These are phyloP conservation scores for Talaromyces pinophilus DNA, from an alignment of 2,329 filamentous ascomycete species.

Conservation along the genomic window DNA sequence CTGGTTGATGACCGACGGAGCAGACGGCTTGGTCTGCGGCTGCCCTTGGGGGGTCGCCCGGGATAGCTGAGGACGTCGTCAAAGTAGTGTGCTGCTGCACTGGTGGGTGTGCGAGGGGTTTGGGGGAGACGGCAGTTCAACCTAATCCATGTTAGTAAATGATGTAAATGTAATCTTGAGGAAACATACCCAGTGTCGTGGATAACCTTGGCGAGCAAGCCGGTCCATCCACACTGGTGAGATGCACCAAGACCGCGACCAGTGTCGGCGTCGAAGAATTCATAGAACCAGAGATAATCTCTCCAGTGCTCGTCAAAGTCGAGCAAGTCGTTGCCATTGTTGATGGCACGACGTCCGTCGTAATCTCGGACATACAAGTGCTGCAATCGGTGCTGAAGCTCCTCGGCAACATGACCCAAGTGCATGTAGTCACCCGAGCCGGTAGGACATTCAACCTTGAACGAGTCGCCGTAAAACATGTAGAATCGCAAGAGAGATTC, in stretches of 20 bases:
- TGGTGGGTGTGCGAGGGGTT: constrained; percentile 83
- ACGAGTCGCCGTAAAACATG: constrained; percentile 87
- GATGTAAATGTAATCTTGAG: neutral
- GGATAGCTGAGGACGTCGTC: constrained; percentile 77
- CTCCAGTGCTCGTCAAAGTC: constrained; percentile 94
- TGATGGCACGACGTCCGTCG: constrained; percentile 84
- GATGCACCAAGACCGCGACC: constrained; percentile 87
- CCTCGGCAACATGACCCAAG: constrained; percentile 88
- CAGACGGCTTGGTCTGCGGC: constrained; percentile 42
- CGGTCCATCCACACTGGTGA: constrained; percentile 97
- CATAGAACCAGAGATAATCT: constrained; percentile 92
- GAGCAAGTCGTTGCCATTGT: constrained; percentile 77
- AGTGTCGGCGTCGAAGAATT: constrained; percentile 93
- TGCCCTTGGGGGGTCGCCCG: constrained; percentile 36
- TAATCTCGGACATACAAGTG: constrained; percentile 85
- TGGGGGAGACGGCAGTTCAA: constrained; percentile 88
- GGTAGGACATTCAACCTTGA: constrained; percentile 91
- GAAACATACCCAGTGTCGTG: constrained; percentile 82
- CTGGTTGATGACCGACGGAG: constrained; percentile 78
- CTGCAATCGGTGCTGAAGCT: constrained; percentile 90
- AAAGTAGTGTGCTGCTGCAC: constrained; percentile 89
- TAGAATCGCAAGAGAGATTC: constrained; percentile 94
- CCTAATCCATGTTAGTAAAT: constrained; percentile 46
- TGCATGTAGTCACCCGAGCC: constrained; percentile 95
- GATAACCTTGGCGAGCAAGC: constrained; percentile 92